Evolutionary conservation across 2,329 filamentous ascomycete genomes (phyloP), one percentile per base, ranked within the genome.

Genomic region (Diaporthe capsici): DNA sequence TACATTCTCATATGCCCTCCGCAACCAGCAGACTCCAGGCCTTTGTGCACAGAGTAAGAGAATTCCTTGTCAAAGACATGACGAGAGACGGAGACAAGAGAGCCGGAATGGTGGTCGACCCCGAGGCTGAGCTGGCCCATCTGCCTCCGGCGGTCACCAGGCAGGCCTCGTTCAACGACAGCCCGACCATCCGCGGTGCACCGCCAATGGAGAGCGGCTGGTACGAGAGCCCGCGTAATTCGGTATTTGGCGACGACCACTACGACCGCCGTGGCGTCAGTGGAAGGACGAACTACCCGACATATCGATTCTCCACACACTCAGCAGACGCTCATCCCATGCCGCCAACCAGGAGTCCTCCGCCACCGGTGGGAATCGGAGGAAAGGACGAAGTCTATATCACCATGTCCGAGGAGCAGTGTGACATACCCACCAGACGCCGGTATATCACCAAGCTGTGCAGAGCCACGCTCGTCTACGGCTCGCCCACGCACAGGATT

Each of bases 71-170:
- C 47, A 68, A 37, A 53, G 63, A 68, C n/a, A 68, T 68, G 63
- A 68, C 63, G 47, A 53, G 47, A 68, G 63, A 68, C 63, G 63
- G 22, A 53, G 63, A 68, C 63, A 68, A 68, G 31, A 68, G 63
- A 68, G 47, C 31, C 5, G 63, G 47, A 39, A 68, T 68, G 47
- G 63, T 53, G 0, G 47, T 68, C 20, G 63, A 68, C 47, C 31
- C 63, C 31, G 63, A 53, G 63, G 63, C 63, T 39, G 63, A 68
- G 47, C 63, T 39, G 63, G 47, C 63, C 47, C 63, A 53, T 68
- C 20, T 68, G 28, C 63, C 63, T 17, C 63, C 47, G 28, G 63
- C 31, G 47, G 63, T 68, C 31, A 68, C 63, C 12, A 51, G 63
- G 63, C 44, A 68, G 12, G 47, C 47, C 22, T 68, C 63, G 13